Conservation (phyloP, 768 basidiomycete species). For the Russula ochroleuca region DNA sequence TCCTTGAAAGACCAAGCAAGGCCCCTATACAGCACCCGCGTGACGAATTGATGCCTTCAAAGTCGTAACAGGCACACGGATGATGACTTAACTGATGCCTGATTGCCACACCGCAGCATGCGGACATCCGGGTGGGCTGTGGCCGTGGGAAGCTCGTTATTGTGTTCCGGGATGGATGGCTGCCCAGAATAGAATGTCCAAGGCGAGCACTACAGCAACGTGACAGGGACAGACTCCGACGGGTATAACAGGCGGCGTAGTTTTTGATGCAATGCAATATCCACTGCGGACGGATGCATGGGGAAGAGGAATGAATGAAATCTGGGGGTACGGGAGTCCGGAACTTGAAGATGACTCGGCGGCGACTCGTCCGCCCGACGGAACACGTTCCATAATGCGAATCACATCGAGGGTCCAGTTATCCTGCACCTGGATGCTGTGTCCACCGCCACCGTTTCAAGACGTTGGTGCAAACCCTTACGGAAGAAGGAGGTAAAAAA, state of each 20-base stretch:
- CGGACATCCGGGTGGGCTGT: slow-evolving; percentile 19
- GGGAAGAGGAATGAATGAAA: background rate
- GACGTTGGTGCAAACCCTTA: background rate
- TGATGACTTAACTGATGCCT: background rate
- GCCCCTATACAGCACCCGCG: background rate
- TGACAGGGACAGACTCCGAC: slow-evolving; percentile 10
- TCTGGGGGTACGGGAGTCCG: background rate
- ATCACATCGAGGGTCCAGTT: background rate
- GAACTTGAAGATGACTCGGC: slow-evolving; percentile 11
- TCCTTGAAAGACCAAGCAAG: background rate
- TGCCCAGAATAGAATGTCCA: slow-evolving; percentile 1
- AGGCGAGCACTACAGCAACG: slow-evolving; percentile 17
- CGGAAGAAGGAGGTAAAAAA: slow-evolving; percentile 12
- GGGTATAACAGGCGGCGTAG: slow-evolving; percentile 4
- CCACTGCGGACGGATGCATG: background rate
- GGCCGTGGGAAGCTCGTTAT: slow-evolving; percentile 10
- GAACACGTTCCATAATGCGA: background rate
- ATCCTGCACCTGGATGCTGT: slow-evolving; percentile 9
- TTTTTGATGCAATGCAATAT: slow-evolving; percentile 2
- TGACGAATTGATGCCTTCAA: background rate
- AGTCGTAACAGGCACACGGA: slow-evolving; percentile 13
- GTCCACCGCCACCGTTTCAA: slow-evolving; percentile 12
- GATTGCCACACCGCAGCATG: background rate
- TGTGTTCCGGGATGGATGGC: background rate
- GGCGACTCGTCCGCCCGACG: too few relatives aligned